Base-by-base conservation (phyloP, 176 grass and related monocot species). In the Raddia guianensis region DNA sequence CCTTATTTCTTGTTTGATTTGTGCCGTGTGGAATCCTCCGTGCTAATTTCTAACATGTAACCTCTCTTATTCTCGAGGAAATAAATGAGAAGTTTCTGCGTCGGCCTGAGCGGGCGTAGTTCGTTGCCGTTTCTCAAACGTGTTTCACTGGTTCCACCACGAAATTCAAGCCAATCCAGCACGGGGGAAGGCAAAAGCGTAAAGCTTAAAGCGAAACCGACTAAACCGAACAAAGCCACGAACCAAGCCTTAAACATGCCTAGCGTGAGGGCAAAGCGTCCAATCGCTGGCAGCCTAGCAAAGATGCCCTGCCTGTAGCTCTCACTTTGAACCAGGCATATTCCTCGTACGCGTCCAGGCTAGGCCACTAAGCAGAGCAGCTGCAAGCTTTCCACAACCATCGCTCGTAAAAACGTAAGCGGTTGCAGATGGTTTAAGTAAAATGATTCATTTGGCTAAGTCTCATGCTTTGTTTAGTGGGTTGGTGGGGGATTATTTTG, bases 241-340 rank as follows among this genome's bases (percentile, higher is more conserved):
- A 27, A 55, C 35, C 19, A 4, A 21, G 33, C 57, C 43, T 15
- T 76, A 32, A 32, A 11, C 49, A 11, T 2, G 18, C 12, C 8
- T 44, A 60, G 61, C 44, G 18, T 75, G n/a, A 49, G 69, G 34
- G 53, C 50, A 12, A 63, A 68, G 69, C 75, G 46, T 62, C 19
- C 66, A 63, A 45, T 55, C 49, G 15, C 27, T 14, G 12, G 14
- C 37, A 33, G 27, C 27, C 27, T 27, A 27, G 27, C 27, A 27
- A 27, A 66, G 70, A 45, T 48, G 27, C 43, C 43, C 19, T 2
- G 49, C 34, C 35, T 32, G 49, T 19, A 13, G 7, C 77, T 33
- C 64, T 56, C 35, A 55, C 49, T 68, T 13, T 33, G 53, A 27
- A 81, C 66, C 78, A 53, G 27, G 43, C 27, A 80, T 74, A 86